phyloP scores from a whole-genome alignment of 177 flowering plant species.

The Telopea speciosissima region DNA sequence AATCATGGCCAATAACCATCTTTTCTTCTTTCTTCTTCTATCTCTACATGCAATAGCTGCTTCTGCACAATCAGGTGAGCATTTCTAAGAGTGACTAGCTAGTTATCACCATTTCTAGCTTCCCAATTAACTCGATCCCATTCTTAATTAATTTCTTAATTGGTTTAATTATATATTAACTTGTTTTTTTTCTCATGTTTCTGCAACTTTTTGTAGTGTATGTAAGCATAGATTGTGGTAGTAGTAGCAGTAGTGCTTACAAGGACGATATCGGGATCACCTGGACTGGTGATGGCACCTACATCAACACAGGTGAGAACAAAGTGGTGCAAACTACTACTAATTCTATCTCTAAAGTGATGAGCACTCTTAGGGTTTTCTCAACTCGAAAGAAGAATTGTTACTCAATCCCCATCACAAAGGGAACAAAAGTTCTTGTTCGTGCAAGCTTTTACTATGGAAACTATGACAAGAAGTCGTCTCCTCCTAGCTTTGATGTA shows the following conservation, averaged over 20 bases:
- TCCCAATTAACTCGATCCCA: too few relatives aligned
- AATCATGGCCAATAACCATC: conserved; percentile 2
- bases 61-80: conserved; percentile 3
- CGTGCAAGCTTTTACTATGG: conserved; percentile 55
- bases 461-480: conserved; percentile 40
- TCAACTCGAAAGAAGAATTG: conserved; percentile 39
- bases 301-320: conserved; percentile 24
- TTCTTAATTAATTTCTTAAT: too few relatives aligned
- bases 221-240: conserved; percentile 47
- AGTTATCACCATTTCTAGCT: too few relatives aligned
- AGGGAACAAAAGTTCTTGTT: conserved; percentile 22
- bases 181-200: too few relatives aligned
- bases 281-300: conserved; percentile 35
- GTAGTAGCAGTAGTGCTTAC: conserved; percentile 22
- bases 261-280: conserved; percentile 17
- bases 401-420: conserved; percentile 18
- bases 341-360: conserved; percentile 6
- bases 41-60: neutral
- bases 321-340: conserved; percentile 11
- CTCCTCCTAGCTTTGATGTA: conserved; percentile 48
- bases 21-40: neutral
- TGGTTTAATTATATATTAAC: too few relatives aligned
- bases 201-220: conserved; percentile 17
- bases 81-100: neutral
- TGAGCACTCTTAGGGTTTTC: conserved; percentile 45